Conservation (phyloP, 2,329 filamentous ascomycete genomes). For the Arthrobotrys sinensis region DNA sequence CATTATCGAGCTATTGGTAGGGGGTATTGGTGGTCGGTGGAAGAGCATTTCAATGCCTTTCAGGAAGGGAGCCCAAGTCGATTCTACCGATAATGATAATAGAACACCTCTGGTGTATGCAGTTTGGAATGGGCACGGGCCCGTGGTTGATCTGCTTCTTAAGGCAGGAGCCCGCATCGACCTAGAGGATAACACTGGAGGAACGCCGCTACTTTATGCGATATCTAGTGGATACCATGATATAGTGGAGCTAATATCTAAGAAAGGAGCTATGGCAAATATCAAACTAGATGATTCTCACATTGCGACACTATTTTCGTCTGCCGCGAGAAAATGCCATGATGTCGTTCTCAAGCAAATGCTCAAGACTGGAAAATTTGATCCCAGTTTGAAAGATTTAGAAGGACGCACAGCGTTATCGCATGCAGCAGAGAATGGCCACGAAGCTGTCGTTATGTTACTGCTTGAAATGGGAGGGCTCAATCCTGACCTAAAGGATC, state of each 20-base stretch:
- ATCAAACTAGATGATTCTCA: background rate
- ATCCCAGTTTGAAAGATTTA: background rate
- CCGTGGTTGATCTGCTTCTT: background rate
- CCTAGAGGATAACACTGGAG: constrained; percentile 19
- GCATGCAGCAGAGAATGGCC: background rate
- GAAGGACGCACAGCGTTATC: background rate
- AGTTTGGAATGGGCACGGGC: background rate
- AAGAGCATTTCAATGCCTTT: background rate
- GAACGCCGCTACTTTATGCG: constrained; percentile 26
- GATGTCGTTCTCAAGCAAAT: background rate
- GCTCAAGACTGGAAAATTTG: background rate
- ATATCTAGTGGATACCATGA: constrained; percentile 3
- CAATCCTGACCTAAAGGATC: background rate
- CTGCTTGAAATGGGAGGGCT: background rate
- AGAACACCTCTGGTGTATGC: constrained; percentile 27
- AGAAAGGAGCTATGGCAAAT: background rate
- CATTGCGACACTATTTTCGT: background rate
- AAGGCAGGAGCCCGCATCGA: constrained; percentile 10
- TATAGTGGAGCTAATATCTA: background rate
- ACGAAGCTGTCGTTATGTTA: background rate
- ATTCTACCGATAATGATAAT: constrained; percentile 17
- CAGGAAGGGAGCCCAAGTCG: background rate
- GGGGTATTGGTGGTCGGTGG: constrained; percentile 10
- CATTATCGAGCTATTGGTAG: background rate
- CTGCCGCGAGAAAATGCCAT: background rate